A percentile compares a stretch with the other conserved stretches of the same genome.
These are phyloP conservation scores for Leishmania mexicana DNA, from an alignment of 208 protist species.

Conservation along the genomic window DNA sequence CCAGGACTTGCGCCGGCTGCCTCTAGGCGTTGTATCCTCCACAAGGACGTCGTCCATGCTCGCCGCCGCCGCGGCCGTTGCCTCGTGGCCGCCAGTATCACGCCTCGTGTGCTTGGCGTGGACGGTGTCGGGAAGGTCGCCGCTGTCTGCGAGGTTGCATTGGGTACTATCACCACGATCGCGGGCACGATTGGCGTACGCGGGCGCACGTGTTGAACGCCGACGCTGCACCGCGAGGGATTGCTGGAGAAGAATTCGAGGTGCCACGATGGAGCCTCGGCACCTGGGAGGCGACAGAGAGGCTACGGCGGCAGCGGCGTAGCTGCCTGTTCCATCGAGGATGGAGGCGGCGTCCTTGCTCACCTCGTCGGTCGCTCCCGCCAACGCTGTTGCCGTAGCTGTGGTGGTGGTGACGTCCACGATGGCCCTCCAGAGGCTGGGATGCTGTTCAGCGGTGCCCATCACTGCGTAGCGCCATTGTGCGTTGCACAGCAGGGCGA, in stretches of 20 bases:
- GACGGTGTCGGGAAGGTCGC: neutral
- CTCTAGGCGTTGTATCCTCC: neutral
- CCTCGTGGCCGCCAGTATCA: neutral
- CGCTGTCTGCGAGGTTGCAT: neutral
- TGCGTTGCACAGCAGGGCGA: slow-evolving; percentile 17
- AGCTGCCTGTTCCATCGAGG: neutral
- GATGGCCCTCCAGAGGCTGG: slow-evolving; percentile 12
- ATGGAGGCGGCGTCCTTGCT: neutral
- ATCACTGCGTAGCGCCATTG: slow-evolving; percentile 23
- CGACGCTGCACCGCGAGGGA: neutral
- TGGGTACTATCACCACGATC: neutral
- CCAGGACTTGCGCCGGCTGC: neutral
- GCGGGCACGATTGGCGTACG: neutral
- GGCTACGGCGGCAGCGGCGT: neutral
- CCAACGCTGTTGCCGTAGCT: neutral
- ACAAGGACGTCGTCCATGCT: neutral
- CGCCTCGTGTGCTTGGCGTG: neutral
- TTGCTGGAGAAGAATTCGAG: neutral
- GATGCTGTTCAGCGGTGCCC: slow-evolving; percentile 5
- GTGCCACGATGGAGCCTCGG: neutral
- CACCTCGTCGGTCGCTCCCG: neutral
- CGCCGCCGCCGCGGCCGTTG: neutral
- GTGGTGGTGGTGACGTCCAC: neutral
- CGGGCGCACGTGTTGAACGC: neutral
- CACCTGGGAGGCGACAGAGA: neutral